Evolutionary conservation across 768 basidiomycete genomes (phyloP), one percentile per base, ranked within the genome.

Genomic region (Amanita rimosa): DNA sequence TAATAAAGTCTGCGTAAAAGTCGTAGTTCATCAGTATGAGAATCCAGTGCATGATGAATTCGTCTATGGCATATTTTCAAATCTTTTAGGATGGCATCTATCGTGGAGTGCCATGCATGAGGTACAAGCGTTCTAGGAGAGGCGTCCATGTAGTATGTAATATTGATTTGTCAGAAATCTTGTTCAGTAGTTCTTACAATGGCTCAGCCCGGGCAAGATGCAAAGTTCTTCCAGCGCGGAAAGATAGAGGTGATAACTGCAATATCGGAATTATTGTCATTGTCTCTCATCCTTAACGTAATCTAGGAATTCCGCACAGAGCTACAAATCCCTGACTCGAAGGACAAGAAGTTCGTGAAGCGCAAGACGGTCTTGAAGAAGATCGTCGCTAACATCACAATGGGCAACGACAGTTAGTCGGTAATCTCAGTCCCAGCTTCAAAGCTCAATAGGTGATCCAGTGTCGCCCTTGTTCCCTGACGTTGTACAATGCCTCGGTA

Each of bases 341-440:
- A 96, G 68, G 96, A 99, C 75, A 99, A 97, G 75, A 95, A 93
- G 59, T 98, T 78, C 55, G 69, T 80, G 56, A 94, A 94, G 67
- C 79, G 93, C 58, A 98, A 93, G 76, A 93, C 81, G 0, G 85
- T 90, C 16, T 67, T 98, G 57, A 98, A 99, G 77, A 95, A 94
- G 72, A 85, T 97, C 52, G 92, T 97, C 10, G 96, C 96, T 36
- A 97, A 97, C 65, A 98, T 98, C 65, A 99, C 96, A 3, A 98
- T 99, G 94, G 96, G 96, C 38, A 96, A 93, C 61, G 94, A 98
- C 67, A 94, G 95, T 96, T 62, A 68, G 92, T 80, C 63, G 56
- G 56, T 56, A 53, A 60, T 57, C 51, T 51, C 50, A 42, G 48
- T 50, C 53, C 16, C 43, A 24, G 36, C 50, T 53, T 52, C 52